Base-by-base conservation (phyloP, 2,329 filamentous ascomycete genomes). In the Kalmusia sp. region DNA sequence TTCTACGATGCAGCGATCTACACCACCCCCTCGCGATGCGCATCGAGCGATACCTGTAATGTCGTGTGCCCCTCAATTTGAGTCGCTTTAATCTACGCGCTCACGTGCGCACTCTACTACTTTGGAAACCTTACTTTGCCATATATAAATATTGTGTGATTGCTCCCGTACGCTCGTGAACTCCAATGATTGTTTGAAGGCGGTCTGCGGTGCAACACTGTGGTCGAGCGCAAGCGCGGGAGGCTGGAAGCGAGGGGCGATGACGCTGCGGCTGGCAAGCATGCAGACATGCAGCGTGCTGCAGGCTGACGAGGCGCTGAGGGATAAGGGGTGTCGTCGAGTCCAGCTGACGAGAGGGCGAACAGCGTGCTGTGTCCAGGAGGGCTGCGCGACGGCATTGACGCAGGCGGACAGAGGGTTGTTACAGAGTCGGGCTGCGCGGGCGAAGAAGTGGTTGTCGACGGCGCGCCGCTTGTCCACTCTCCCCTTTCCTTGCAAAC, bases 251-350 rank as follows among this genome's bases (percentile, higher is more conserved):
- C 37, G 38, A 22, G 17, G 24, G 46, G 56, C 59, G 56, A 70
- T 70, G 68, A 70, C 64, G 68, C 58, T 47, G 52, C 51, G 59
- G 64, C 59, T 62, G 61, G 45, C 54, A 55, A 52, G 49, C n/a
- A n/a, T n/a, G 47, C 50, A 58, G 49, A 34, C 53, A 45, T 55
- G 58, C 44, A 44, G 48, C 21, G 15, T 22, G 39, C 38, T 35
- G 19, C 30, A 51, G 22, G 7, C 47, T 35, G 57, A 25, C 55
- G 50, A 52, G 59, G 54, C 51, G 34, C 43, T 38, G 40, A 30
- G 33, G 19, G 25, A 30, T 41, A 34, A 40, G 15, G 33, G 37
- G 33, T 27, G 12, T 19, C 6, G 41, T 34, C 35, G 6, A 43
- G 17, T 31, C 3, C 39, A 40, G 35, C 34, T 41, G 22, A 41